A percentile compares a stretch with the other conserved stretches of the same genome.
These are phyloP conservation scores for Durio zibethinus DNA, from an alignment of 345 rosid species.

Conservation along the genomic window DNA sequence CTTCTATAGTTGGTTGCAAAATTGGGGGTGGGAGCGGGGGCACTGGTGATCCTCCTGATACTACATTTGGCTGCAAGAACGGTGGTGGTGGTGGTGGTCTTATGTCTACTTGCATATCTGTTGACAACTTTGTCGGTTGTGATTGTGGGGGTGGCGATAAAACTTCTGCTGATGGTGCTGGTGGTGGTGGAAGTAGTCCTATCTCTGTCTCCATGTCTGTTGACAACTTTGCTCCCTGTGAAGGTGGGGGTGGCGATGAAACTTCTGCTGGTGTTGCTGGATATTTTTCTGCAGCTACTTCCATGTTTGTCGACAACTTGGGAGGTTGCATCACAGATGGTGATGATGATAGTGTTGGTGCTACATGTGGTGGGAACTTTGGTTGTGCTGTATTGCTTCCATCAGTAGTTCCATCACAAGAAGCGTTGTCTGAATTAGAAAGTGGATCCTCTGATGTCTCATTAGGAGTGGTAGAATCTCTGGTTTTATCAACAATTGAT, in stretches of 20 bases:
- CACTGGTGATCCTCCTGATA: slow-evolving; percentile 21
- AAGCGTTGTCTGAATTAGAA: background rate
- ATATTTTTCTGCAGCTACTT: slow-evolving; percentile 19
- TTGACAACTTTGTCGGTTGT: background rate
- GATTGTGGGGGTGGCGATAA: background rate
- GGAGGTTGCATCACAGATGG: background rate
- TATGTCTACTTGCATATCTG: background rate
- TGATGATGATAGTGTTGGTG: slow-evolving; percentile 7
- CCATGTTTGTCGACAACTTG: slow-evolving; percentile 3
- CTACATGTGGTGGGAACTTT: background rate
- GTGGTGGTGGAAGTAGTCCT: slow-evolving; percentile 2
- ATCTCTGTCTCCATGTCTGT: background rate
- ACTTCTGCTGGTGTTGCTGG: background rate
- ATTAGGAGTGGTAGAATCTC: background rate
- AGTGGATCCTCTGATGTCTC: background rate
- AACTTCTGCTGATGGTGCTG: background rate
- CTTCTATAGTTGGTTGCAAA: slow-evolving; percentile 11
- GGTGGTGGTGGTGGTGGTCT: slow-evolving; percentile 1
- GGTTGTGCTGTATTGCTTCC: background rate
- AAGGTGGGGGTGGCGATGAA: background rate
- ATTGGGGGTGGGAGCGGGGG: slow-evolving; percentile 30
- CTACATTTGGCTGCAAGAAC: too few relatives aligned
- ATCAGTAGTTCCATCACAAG: background rate
- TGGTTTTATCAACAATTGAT: slow-evolving; percentile 14
- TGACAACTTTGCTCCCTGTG: background rate